These are phyloP conservation scores for Fusarium tricinctum DNA, from an alignment of 2,329 filamentous ascomycete species.

Conservation along the genomic window DNA sequence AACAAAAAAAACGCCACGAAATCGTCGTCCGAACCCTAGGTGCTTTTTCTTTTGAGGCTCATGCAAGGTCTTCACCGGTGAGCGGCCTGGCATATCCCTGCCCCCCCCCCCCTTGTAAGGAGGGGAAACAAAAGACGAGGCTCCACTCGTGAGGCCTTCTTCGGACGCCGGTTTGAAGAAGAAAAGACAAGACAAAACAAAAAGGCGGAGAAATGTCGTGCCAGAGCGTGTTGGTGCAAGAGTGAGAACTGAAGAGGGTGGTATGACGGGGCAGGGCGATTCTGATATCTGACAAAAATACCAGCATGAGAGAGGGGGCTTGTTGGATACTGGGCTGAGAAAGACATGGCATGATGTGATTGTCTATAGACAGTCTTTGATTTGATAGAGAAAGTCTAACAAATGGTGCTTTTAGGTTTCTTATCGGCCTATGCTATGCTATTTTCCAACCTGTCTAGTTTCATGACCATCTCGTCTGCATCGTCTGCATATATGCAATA, in stretches of 20 bases:
- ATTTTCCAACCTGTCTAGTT: neutral
- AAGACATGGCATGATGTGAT: constrained; percentile 12
- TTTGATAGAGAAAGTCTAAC: constrained; percentile 5
- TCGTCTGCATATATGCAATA: neutral
- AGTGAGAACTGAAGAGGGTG: neutral
- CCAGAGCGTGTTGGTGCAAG: neutral
- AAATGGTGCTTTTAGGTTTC: neutral
- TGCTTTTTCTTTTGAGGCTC: constrained; percentile 23
- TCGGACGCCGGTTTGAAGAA: constrained; percentile 31
- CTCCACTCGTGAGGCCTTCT: constrained; percentile 40
- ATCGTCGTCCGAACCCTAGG: constrained; percentile 8
- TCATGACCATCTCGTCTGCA: neutral
- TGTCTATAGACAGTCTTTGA: neutral
- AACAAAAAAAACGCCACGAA: constrained; percentile 8
- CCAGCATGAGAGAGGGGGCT: neutral
- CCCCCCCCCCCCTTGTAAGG: neutral
- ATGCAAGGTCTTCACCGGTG: constrained; percentile 41
- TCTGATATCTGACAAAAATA: constrained; percentile 37
- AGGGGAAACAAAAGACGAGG: neutral
- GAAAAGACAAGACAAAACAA: neutral
- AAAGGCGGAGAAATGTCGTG: neutral
- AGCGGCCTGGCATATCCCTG: constrained; percentile 14
- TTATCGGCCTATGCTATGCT: constrained; percentile 4
- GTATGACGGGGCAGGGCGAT: constrained; percentile 17
- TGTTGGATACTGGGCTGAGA: neutral